phyloP scores from a whole-genome alignment of 2,329 filamentous ascomycete species.

The Aquanectria penicillioides region DNA sequence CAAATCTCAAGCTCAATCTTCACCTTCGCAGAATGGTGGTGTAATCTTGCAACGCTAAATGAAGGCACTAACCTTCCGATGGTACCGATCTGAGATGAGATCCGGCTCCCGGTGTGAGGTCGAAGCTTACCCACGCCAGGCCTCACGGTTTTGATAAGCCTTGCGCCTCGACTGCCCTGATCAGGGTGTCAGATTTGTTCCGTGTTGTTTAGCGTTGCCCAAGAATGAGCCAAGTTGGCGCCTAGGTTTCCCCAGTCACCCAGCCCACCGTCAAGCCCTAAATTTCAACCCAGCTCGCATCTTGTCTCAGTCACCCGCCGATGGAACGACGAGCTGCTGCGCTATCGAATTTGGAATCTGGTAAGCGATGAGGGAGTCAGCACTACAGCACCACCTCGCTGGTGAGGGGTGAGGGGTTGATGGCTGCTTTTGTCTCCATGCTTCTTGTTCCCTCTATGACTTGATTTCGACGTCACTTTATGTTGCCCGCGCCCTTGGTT shows the following conservation, averaged over 20 bases:
- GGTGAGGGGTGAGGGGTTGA: background rate
- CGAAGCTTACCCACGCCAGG: slow-evolving; percentile 4
- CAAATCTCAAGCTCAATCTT: too few relatives aligned
- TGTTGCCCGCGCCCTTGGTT: too few relatives aligned
- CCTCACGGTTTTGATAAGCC: background rate
- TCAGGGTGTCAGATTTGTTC: background rate
- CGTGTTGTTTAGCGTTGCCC: background rate
- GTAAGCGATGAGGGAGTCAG: background rate
- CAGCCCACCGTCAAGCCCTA: background rate
- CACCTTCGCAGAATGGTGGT: too few relatives aligned
- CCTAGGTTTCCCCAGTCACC: background rate
- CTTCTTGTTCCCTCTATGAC: slow-evolving; percentile 25
- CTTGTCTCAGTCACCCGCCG: background rate
- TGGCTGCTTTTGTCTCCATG: background rate
- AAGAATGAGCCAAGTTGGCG: background rate
- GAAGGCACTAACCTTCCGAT: background rate
- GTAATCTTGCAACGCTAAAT: background rate
- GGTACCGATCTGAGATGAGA: slow-evolving; percentile 19
- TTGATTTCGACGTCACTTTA: slow-evolving; percentile 37
- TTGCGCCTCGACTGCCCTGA: background rate
- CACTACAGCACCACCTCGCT: background rate
- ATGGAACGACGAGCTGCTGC: background rate
- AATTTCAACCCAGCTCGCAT: slow-evolving; percentile 1
- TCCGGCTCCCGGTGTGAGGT: background rate
- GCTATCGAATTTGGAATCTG: background rate